Evolutionary conservation across 306 rosid genomes (phyloP).

Genomic region (Medicago arabica): DNA sequence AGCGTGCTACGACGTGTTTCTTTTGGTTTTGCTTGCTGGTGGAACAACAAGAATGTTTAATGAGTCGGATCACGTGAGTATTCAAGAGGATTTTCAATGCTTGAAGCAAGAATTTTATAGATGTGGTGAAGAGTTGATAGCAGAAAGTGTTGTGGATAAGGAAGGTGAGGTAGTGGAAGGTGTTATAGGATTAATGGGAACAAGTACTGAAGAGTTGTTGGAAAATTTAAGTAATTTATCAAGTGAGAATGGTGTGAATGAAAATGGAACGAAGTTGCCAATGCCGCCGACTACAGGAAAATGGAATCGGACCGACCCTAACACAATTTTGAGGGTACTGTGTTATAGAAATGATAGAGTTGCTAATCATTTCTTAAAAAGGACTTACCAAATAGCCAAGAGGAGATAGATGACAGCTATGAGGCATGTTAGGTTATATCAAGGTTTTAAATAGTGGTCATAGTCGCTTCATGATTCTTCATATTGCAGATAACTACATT

Average conservation of each 20-base stretch:
- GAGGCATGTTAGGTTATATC: background rate
- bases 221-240: slow-evolving; percentile 73
- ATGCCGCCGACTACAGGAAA: slow-evolving; percentile 95
- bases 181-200: slow-evolving; percentile 74
- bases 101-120: slow-evolving; percentile 60
- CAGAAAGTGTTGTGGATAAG: slow-evolving; percentile 62
- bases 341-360: slow-evolving; percentile 76
- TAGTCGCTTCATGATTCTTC: background rate
- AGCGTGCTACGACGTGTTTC: slow-evolving; percentile 71
- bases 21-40: slow-evolving; percentile 88
- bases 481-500: background rate
- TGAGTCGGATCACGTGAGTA: slow-evolving; percentile 61
- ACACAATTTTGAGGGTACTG: slow-evolving; percentile 84
- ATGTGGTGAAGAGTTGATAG: slow-evolving; percentile 69
- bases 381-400: slow-evolving; percentile 77
- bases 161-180: slow-evolving; percentile 80
- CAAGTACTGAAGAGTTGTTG: slow-evolving; percentile 66
- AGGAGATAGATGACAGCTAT: slow-evolving; percentile 49
- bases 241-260: slow-evolving; percentile 66
- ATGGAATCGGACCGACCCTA: slow-evolving; percentile 83
- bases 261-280: slow-evolving; percentile 68
- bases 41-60: slow-evolving; percentile 67
- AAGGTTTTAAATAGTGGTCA: background rate
- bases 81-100: slow-evolving; percentile 70
- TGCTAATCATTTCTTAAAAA: slow-evolving; percentile 81